phyloP scores from a whole-genome alignment of 352 stramenopile genomes.

The Phytophthora podocarpi region DNA sequence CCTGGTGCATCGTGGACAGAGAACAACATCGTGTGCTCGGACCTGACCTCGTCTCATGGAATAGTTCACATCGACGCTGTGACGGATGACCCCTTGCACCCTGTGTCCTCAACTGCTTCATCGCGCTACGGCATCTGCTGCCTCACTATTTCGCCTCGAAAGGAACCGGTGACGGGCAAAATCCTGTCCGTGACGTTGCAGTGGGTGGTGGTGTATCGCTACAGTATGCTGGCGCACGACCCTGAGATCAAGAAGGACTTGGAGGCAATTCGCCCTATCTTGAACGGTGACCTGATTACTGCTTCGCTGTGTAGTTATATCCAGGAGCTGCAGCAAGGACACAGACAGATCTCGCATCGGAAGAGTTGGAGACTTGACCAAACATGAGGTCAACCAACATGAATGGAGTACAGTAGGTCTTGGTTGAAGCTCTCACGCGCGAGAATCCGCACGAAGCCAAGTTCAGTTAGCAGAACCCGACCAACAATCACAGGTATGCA shows the following conservation, averaged over 20 bases:
- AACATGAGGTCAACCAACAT: too few species aligned
- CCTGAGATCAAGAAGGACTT: constrained; percentile 22
- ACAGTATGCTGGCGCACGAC: constrained; percentile 38
- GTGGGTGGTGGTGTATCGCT: constrained; percentile 38
- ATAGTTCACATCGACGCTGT: constrained; percentile 16
- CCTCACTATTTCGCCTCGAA: constrained; percentile 32
- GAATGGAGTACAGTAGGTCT: too few species aligned
- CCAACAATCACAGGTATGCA: too few species aligned
- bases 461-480: too few species aligned
- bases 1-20: not conserved
- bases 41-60: constrained; percentile 9
- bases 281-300: constrained; percentile 37
- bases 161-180: constrained; percentile 19
- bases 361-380: too few species aligned
- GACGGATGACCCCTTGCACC: constrained; percentile 8
- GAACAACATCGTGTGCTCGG: constrained; percentile 12
- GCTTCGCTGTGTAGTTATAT: constrained; percentile 28
- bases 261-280: constrained; percentile 28
- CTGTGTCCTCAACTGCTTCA: not conserved
- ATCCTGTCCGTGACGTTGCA: constrained; percentile 28
- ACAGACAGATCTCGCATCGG: too few species aligned
- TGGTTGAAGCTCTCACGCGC: too few species aligned
- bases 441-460: too few species aligned
- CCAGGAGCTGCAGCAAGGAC: constrained; percentile 1
- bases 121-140: constrained; percentile 25